These are phyloP conservation scores for Eremothecium coryli DNA, from an alignment of 1,139 yeast species.

Conservation along the genomic window DNA sequence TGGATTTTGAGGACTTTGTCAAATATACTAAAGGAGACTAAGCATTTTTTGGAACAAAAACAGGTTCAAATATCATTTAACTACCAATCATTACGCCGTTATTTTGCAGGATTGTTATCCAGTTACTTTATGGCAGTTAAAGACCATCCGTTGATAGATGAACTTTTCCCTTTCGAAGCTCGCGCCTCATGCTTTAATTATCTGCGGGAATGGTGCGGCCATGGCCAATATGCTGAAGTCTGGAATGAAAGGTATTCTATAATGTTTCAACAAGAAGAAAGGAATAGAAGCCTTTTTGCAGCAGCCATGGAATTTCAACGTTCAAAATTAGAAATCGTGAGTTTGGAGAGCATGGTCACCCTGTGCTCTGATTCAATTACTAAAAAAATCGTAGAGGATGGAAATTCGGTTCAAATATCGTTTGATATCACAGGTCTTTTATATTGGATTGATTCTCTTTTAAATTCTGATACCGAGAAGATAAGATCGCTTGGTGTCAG, in stretches of 20 bases:
- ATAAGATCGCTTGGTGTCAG: constrained; percentile 55
- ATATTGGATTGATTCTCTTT: constrained; percentile 69
- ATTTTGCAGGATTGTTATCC: constrained; percentile 71
- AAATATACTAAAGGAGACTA: constrained; percentile 54
- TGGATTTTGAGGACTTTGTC: constrained; percentile 60
- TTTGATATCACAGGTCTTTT: constrained; percentile 64
- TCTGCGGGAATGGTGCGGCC: constrained; percentile 91
- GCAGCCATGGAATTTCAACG: constrained; percentile 83
- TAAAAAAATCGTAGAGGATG: constrained; percentile 38
- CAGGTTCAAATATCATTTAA: constrained; percentile 58
- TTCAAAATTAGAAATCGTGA: constrained; percentile 58
- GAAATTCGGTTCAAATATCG: constrained; percentile 39
- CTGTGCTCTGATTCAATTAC: constrained; percentile 60
- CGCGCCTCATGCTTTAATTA: constrained; percentile 73
- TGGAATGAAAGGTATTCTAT: constrained; percentile 58
- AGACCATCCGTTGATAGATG: constrained; percentile 30
- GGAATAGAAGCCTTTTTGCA: constrained; percentile 31
- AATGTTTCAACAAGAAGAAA: constrained; percentile 44
- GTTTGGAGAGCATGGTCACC: constrained; percentile 77
- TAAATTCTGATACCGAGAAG: constrained; percentile 50
- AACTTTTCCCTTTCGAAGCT: constrained; percentile 77
- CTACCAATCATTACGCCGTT: constrained; percentile 68
- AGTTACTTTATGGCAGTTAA: constrained; percentile 51
- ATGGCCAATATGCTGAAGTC: constrained; percentile 54
- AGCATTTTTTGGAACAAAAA: constrained; percentile 50